These are phyloP conservation scores for Calocybe gangraenosa DNA, from an alignment of 768 basidiomycete species.

Conservation along the genomic window DNA sequence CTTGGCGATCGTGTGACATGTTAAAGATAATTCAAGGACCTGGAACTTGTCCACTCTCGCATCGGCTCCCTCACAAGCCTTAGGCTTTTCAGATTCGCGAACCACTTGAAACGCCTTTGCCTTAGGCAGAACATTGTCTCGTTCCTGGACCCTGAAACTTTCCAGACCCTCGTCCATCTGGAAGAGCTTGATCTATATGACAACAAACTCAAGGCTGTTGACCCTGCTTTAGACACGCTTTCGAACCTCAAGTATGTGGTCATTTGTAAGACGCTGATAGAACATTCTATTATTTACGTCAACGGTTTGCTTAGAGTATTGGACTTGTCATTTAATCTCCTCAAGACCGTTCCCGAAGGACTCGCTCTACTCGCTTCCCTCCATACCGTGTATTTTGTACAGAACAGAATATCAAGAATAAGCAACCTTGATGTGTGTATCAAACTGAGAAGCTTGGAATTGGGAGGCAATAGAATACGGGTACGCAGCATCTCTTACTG, in stretches of 20 bases:
- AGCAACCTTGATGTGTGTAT: slow-evolving; percentile 51
- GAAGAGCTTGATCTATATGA: slow-evolving; percentile 96
- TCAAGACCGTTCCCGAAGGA: slow-evolving; percentile 65
- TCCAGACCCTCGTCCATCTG: slow-evolving; percentile 58
- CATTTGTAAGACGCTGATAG: too few species aligned
- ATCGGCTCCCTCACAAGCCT: slow-evolving; percentile 65
- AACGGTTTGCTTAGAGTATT: slow-evolving; percentile 48
- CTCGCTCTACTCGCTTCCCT: slow-evolving; percentile 58
- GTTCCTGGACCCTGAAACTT: slow-evolving; percentile 66
- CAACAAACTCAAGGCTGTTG: slow-evolving; percentile 81
- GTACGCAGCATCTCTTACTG: slow-evolving; percentile 39
- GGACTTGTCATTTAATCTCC: slow-evolving; percentile 93
- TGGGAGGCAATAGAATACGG: slow-evolving; percentile 91
- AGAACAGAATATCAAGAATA: slow-evolving; percentile 89
- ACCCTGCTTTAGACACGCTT: slow-evolving; percentile 57
- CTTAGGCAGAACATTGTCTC: slow-evolving; percentile 84
- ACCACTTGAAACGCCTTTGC: slow-evolving; percentile 67
- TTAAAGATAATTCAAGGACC: slow-evolving; percentile 50
- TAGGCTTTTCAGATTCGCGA: slow-evolving; percentile 70
- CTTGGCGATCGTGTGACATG: slow-evolving; percentile 4
- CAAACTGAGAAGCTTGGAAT: slow-evolving; percentile 77
- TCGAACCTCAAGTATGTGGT: slow-evolving; percentile 52
- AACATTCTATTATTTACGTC: too few species aligned
- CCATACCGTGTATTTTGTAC: slow-evolving; percentile 86
- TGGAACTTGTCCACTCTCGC: slow-evolving; percentile 81